Percentiles rank a stretch among this genome's conserved stretches.
Evolutionary conservation across 371 early-diverging fungal genomes (phyloP).

Genomic region (Mortierella sp.): DNA sequence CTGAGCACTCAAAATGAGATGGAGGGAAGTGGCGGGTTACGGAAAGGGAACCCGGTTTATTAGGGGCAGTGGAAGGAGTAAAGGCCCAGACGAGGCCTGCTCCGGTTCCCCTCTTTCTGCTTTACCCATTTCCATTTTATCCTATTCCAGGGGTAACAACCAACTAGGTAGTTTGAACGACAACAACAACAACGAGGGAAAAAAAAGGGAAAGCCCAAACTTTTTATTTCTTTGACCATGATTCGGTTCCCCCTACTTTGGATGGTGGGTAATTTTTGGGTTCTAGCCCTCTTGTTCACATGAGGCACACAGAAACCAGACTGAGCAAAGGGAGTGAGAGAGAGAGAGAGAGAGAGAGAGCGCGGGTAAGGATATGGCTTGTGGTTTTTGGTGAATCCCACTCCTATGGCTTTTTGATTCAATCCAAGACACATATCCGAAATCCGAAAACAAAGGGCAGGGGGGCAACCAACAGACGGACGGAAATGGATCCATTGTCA

Average conservation of each 20-base stretch:
- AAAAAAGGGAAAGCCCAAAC: background rate
- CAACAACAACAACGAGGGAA: background rate
- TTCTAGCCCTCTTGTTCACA: background rate
- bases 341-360: background rate
- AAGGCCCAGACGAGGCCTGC: constrained; percentile 11
- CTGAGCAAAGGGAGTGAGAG: too few species aligned
- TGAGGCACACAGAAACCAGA: background rate
- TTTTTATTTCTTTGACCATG: background rate
- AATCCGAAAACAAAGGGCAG: too few species aligned
- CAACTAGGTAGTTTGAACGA: background rate
- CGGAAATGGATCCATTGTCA: background rate
- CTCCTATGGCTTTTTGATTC: too few species aligned
- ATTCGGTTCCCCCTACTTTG: background rate
- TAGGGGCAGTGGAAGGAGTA: background rate
- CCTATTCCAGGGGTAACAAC: background rate
- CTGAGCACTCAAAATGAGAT: background rate
- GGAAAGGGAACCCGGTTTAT: constrained; percentile 12
- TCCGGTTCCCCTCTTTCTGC: background rate
- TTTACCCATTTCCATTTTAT: background rate
- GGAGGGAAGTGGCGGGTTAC: background rate
- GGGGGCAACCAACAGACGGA: too few species aligned
- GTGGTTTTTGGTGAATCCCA: too few species aligned
- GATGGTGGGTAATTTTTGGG: background rate
- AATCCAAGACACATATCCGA: too few species aligned
- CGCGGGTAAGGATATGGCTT: too few species aligned